Conservation (phyloP, 345 rosid species). For the Dovyalis caffra region DNA sequence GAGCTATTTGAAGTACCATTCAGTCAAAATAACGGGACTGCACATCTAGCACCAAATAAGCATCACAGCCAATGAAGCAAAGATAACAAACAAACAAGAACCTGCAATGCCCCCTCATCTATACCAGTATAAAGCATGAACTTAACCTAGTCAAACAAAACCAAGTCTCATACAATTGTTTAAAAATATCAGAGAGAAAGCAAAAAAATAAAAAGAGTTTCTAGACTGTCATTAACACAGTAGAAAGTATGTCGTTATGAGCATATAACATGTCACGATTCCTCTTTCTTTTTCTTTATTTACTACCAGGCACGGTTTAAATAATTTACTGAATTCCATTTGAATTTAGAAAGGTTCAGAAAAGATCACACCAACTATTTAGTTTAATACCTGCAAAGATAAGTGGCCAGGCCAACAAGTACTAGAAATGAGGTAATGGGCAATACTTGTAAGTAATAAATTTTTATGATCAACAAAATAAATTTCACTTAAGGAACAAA, state of each 20-base stretch:
- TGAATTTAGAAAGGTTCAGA: neutral
- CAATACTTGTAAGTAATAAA: neutral
- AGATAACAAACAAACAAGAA: neutral
- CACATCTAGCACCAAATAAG: slow-evolving; percentile 1
- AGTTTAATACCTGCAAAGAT: neutral
- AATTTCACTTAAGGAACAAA: neutral
- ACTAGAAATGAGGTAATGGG: neutral
- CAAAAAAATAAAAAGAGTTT: neutral
- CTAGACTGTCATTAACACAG: neutral
- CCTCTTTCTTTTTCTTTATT: neutral
- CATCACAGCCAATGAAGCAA: neutral
- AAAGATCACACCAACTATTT: neutral
- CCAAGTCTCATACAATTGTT: neutral
- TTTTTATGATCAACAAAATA: neutral
- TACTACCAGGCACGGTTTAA: neutral
- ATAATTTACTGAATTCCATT: neutral
- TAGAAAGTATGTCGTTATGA: neutral
- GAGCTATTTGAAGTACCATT: neutral
- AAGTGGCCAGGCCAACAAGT: neutral
- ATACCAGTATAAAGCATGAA: neutral
- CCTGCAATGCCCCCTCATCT: neutral
- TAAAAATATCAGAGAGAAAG: neutral
- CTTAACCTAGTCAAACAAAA: neutral
- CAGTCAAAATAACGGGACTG: neutral
- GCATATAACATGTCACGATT: neutral